Base-by-base conservation (phyloP, 2,329 filamentous ascomycete species). In the Aspergillus amoenus region DNA sequence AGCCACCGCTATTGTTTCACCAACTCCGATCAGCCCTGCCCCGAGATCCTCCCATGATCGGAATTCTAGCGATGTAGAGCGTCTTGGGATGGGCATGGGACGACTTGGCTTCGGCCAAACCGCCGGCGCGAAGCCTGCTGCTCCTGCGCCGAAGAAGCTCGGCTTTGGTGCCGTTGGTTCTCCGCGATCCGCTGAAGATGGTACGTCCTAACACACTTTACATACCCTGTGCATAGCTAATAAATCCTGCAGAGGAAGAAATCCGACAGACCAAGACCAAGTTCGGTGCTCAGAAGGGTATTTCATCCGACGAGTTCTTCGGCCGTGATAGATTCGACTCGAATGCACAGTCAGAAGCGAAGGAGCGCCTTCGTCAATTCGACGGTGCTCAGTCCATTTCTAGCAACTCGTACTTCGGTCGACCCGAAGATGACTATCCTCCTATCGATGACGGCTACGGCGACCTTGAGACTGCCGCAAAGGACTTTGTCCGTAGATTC, bases 231-330 rank as follows among this genome's bases (percentile, higher is more conserved):
- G 11, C 24, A 43, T 21, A 53, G 18, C 58, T 69, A 56, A 68
- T 44, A 27, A 39, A 41, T 40, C 13, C n/a, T 21, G 32, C 44
- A 81, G 84, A 86, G 47, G 91, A 97, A 57, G 87, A 88, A 54
- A 86, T 97, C 68, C 87, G 85, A 69, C 95, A 91, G 71, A 91
- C 93, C 5, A 89, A 90, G 68, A 80, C 84, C 70, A 96, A 96
- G 76, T 99, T 99, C 69, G 93, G 93, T 59, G 78, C 77, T 43
- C 94, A 99, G 74, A 97, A 97, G 81, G 90, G 90, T 66, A 99
- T 99, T 65, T 97, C 92, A 0, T 97, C 93, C 0, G 94, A 99
- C 73, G 94, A 99, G 73, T 99, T 96, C 82, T 99, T 99, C 72
- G 92, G 93, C 68, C 93, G 94, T 73, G 91, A 92, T 52, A 79